Conservation (phyloP, 805 yeast species). For the Tetrapisispora nanseiensis region DNA sequence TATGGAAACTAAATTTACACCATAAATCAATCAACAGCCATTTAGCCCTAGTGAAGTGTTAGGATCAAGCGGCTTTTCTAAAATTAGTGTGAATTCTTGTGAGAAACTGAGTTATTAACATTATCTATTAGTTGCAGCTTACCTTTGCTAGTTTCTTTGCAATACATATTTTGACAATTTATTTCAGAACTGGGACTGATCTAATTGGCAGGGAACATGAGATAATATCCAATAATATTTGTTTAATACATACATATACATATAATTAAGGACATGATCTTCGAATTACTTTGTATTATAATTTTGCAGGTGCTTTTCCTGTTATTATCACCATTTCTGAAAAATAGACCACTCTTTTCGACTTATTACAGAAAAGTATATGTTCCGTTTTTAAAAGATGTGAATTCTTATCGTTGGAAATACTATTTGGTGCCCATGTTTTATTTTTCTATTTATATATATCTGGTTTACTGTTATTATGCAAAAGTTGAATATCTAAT, state of each 20-base stretch:
- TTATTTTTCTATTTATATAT: slow-evolving; percentile 17
- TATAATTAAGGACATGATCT: neutral
- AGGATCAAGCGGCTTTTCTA: too few relatives aligned
- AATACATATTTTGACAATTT: too few relatives aligned
- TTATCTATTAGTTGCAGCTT: too few relatives aligned
- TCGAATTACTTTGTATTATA: neutral
- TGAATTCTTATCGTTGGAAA: slow-evolving; percentile 19
- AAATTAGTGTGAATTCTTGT: too few relatives aligned
- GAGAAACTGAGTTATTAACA: too few relatives aligned
- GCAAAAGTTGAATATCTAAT: slow-evolving; percentile 11
- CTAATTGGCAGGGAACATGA: too few relatives aligned
- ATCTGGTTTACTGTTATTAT: slow-evolving; percentile 13
- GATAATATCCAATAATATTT: too few relatives aligned
- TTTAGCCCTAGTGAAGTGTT: too few relatives aligned
- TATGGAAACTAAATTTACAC: too few relatives aligned
- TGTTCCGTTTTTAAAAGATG: slow-evolving; percentile 19
- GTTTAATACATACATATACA: neutral
- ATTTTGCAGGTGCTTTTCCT: slow-evolving; percentile 13
- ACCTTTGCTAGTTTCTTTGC: too few relatives aligned
- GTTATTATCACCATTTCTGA: slow-evolving; percentile 21
- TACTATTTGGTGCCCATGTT: slow-evolving; percentile 24
- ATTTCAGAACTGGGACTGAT: too few relatives aligned
- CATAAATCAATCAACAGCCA: too few relatives aligned
- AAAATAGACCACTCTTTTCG: slow-evolving; percentile 13
- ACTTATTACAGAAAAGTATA: slow-evolving; percentile 20